phyloP scores from a whole-genome alignment of 1,284 basidiomycete genomes.

The Ustilago sp. region DNA sequence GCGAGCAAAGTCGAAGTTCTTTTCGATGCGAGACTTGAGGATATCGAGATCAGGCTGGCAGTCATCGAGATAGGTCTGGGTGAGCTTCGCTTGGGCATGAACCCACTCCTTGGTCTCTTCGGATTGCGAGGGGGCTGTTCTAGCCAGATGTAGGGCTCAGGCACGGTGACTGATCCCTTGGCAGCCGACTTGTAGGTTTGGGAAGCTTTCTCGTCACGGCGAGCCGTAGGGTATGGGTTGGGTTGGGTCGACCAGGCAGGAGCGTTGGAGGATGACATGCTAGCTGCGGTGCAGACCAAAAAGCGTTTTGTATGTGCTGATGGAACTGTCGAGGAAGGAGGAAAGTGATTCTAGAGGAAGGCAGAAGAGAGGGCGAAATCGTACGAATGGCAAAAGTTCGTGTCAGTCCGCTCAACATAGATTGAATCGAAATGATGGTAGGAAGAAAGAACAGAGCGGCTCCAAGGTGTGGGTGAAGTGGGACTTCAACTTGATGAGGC shows the following conservation, averaged over 20 bases:
- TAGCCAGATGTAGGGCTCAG: constrained; percentile 68
- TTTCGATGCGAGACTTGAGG: constrained; percentile 60
- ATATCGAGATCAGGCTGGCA: constrained; percentile 58
- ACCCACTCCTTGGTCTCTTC: constrained; percentile 65
- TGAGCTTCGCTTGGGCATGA: constrained; percentile 60
- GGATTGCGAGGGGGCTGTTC: constrained; percentile 64
- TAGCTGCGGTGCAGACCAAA: constrained; percentile 1
- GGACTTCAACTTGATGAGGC: constrained; percentile 4
- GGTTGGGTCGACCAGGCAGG: constrained; percentile 58
- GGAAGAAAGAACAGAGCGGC: neutral
- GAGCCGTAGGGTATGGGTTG: constrained; percentile 61
- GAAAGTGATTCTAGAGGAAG: neutral
- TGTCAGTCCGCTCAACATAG: constrained; percentile 31
- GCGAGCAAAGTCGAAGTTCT: constrained; percentile 65
- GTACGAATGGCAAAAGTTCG: constrained; percentile 13
- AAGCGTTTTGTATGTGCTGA: constrained; percentile 1
- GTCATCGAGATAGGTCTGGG: constrained; percentile 53
- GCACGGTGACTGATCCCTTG: constrained; percentile 61
- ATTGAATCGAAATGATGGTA: constrained; percentile 3
- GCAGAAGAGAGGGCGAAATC: neutral
- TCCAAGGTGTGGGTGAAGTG: neutral
- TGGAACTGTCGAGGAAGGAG: neutral
- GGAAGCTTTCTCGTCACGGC: constrained; percentile 58
- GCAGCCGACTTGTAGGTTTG: constrained; percentile 56
- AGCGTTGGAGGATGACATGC: constrained; percentile 38